phyloP scores from a whole-genome alignment of 148 eudicot genomes.

The Mesembryanthemum crystallinum region DNA sequence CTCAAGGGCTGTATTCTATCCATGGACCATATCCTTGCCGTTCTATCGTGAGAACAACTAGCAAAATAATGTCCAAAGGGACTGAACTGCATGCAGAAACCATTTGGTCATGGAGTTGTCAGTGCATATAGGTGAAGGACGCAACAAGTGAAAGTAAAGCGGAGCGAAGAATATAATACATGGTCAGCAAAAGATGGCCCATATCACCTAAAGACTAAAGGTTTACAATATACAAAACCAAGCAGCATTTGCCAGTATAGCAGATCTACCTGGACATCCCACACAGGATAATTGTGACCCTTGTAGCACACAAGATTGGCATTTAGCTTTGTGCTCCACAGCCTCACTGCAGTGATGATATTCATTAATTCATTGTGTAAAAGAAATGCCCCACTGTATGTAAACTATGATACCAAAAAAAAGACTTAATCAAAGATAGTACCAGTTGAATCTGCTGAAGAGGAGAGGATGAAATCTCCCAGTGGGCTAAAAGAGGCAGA shows the following conservation, averaged over 20 bases:
- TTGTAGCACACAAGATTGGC: constrained; percentile 99
- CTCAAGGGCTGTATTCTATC: constrained; percentile 92
- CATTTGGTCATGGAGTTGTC: constrained; percentile 18
- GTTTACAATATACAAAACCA: neutral
- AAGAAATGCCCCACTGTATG: neutral
- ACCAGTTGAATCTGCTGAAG: constrained; percentile 98
- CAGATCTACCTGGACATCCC: constrained; percentile 91
- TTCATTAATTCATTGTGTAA: neutral
- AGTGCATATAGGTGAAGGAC: constrained; percentile 5
- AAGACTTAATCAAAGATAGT: constrained; percentile 23
- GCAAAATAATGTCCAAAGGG: constrained; percentile 97
- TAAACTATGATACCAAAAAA: neutral
- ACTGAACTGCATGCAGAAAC: constrained; percentile 74
- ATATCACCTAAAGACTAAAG: neutral
- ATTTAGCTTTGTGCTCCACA: constrained; percentile 92
- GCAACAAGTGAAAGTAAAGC: neutral
- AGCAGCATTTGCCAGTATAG: neutral
- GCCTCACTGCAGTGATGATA: constrained; percentile 61
- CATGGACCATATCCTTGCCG: constrained; percentile 96
- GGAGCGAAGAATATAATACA: neutral
- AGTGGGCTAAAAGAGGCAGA: constrained; percentile 83
- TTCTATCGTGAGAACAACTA: constrained; percentile 96
- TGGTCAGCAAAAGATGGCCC: neutral
- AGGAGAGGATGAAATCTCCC: constrained; percentile 89
- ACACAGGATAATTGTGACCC: constrained; percentile 98